These are phyloP conservation scores for Cytospora mali DNA, from an alignment of 2,329 filamentous ascomycete species.

Conservation along the genomic window DNA sequence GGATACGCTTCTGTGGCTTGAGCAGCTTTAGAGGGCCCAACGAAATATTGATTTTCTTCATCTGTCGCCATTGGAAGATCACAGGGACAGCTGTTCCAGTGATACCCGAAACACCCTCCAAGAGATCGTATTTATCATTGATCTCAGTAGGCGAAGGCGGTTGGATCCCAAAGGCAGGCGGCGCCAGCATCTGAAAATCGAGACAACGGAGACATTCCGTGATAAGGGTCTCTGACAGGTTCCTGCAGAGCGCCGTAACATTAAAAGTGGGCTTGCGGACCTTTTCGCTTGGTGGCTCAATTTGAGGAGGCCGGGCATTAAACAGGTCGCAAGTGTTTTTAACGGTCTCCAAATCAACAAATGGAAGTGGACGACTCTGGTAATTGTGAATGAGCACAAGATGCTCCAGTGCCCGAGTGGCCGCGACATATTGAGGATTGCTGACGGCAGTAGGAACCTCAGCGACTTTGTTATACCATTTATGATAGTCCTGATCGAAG, in stretches of 20 bases:
- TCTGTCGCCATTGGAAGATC: slow-evolving; percentile 27
- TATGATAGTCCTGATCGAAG: slow-evolving; percentile 24
- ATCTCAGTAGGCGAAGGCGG: slow-evolving; percentile 11
- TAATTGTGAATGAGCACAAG: slow-evolving; percentile 20
- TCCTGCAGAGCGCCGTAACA: slow-evolving; percentile 24
- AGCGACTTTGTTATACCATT: slow-evolving; percentile 15
- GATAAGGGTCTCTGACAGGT: slow-evolving; percentile 25
- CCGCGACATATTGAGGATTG: slow-evolving; percentile 25
- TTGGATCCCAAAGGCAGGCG: slow-evolving; percentile 7
- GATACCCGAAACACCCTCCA: slow-evolving; percentile 21
- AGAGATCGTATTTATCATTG: slow-evolving; percentile 10
- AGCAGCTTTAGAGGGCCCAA: slow-evolving; percentile 14
- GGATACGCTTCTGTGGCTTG: slow-evolving; percentile 2
- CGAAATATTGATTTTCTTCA: background rate
- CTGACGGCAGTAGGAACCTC: slow-evolving; percentile 6
- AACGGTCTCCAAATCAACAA: slow-evolving; percentile 22
- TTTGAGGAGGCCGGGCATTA: background rate
- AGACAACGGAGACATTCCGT: slow-evolving; percentile 18
- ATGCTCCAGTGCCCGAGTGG: slow-evolving; percentile 25
- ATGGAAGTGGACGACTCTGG: slow-evolving; percentile 18
- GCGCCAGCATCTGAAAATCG: slow-evolving; percentile 9
- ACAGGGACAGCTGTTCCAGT: slow-evolving; percentile 24
- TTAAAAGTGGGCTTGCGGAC: slow-evolving; percentile 1
- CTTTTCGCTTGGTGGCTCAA: background rate
- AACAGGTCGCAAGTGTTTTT: slow-evolving; percentile 20